Evolutionary conservation across 768 basidiomycete species (phyloP), one percentile per base, ranked within the genome.

Genomic region (Mycena indigotica): DNA sequence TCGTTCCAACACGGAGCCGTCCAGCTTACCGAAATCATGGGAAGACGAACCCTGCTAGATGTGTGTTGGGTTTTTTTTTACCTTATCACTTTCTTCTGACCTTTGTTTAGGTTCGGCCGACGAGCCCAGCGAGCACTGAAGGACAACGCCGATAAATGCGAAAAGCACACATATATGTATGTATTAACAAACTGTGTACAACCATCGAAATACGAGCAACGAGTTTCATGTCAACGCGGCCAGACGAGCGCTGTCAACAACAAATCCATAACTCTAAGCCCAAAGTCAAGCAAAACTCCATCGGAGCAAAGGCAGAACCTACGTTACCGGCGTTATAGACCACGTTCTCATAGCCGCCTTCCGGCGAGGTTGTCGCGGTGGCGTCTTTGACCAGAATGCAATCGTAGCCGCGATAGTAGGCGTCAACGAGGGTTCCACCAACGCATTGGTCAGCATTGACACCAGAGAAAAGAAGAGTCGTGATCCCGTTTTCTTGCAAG

Each of bases 381-480:
- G 76, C 77, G 61, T 88, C 87, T 52, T 77, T 67, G 8, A 88
- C 73, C 6, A 85, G 67, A 53, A 88, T 73, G 62, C 81, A 82
- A 62, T 87, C 85, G 64, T 87, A 87, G 13, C 86, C 87, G 35
- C 78, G 76, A 69, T 74, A 87, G 67, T 85, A 86, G 4, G 85
- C 82, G 58, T 87, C 86, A 5, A 80, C 76, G 28, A 88, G 63
- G 1, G 87, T 88, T 3, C 86, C 87, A 12, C 80, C 71, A 25
- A 88, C 86, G 61, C 87, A 87, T 84, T 87, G 84, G 63, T 87
- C 85, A 5, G 86, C 75, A 65, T 87, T 88, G 17, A 88, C 87
- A 28, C 86, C 86, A 28, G 82, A 80, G 53, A 88, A 82, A 59
- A 88, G 71, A 28, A 87, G 70, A 1, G 84, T 86, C 10, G 75